Conservation (phyloP, 1,284 basidiomycete genomes). For the Tremellales sp. region DNA sequence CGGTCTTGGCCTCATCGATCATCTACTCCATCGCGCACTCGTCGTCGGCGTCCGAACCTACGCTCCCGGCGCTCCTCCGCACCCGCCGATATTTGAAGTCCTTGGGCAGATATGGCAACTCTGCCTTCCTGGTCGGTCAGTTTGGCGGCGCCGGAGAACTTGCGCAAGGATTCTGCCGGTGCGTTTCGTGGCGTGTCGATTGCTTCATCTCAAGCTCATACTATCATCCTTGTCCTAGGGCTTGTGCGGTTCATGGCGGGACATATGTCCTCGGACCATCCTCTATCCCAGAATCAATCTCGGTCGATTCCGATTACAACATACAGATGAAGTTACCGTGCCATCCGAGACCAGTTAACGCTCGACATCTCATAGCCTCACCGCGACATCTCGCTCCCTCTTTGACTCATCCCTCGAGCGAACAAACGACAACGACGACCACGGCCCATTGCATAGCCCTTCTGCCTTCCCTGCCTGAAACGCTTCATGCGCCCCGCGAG, state of each 20-base stretch:
- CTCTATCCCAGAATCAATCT: constrained; percentile 14
- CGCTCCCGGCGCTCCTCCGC: constrained; percentile 61
- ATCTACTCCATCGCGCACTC: constrained; percentile 71
- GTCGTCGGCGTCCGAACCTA: constrained; percentile 55
- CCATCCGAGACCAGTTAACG: constrained; percentile 55
- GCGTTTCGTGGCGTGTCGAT: constrained; percentile 16
- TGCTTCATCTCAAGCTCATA: no score
- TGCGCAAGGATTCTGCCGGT: constrained; percentile 82
- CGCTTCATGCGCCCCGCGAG: constrained; percentile 27
- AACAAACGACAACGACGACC: neutral
- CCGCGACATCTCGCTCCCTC: constrained; percentile 54
- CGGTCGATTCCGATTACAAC: constrained; percentile 5
- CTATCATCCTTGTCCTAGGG: no score
- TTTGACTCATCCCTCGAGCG: constrained; percentile 28
- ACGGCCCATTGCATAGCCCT: constrained; percentile 65
- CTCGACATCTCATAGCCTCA: constrained; percentile 48
- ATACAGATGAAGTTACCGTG: constrained; percentile 55
- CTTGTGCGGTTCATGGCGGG: constrained; percentile 76
- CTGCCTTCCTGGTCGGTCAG: constrained; percentile 87
- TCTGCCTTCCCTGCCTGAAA: constrained; percentile 51
- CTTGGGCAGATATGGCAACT: constrained; percentile 80
- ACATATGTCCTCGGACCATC: constrained; percentile 70
- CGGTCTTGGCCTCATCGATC: constrained; percentile 59
- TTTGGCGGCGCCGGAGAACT: constrained; percentile 91
- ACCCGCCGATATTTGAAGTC: constrained; percentile 71